A percentile compares a stretch with the other conserved stretches of the same genome.
These are phyloP conservation scores for Rhodotorula taiwanensis DNA, from an alignment of 768 basidiomycete species.

Conservation along the genomic window DNA sequence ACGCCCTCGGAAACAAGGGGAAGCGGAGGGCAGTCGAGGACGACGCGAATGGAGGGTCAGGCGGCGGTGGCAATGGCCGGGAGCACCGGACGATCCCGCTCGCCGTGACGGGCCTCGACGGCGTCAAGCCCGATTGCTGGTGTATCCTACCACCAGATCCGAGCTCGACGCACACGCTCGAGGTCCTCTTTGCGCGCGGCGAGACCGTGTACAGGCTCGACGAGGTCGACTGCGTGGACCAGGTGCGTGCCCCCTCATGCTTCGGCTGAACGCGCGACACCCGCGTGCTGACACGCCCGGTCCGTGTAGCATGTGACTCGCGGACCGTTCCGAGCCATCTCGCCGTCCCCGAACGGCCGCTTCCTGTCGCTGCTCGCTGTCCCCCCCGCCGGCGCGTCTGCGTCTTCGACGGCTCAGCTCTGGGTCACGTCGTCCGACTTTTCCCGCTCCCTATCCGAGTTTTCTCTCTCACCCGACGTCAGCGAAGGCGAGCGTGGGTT, in stretches of 20 bases:
- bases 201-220: slow-evolving; percentile 73
- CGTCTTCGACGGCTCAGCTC: slow-evolving; percentile 75
- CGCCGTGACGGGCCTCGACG: slow-evolving; percentile 55
- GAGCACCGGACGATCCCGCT: slow-evolving; percentile 22
- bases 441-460: slow-evolving; percentile 78
- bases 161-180: slow-evolving; percentile 80
- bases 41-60: too few species aligned
- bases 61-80: too few species aligned
- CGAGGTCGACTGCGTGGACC: slow-evolving; percentile 80
- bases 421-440: slow-evolving; percentile 97
- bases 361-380: slow-evolving; percentile 76
- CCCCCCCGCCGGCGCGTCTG: slow-evolving; percentile 21
- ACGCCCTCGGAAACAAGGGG: neutral
- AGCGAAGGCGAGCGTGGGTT: slow-evolving; percentile 43
- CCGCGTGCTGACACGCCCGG: neutral
- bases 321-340: slow-evolving; percentile 80
- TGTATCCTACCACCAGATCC: slow-evolving; percentile 75
- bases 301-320: slow-evolving; percentile 59
- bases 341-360: slow-evolving; percentile 89
- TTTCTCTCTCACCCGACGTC: slow-evolving; percentile 49
- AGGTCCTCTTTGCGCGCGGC: slow-evolving; percentile 76
- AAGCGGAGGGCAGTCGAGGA: neutral
- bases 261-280: neutral
- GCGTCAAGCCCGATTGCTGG: slow-evolving; percentile 71
- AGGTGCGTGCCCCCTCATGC: slow-evolving; percentile 40